Evolutionary conservation across 1,284 basidiomycete species (phyloP).

Genomic region (Moniliella sp.): DNA sequence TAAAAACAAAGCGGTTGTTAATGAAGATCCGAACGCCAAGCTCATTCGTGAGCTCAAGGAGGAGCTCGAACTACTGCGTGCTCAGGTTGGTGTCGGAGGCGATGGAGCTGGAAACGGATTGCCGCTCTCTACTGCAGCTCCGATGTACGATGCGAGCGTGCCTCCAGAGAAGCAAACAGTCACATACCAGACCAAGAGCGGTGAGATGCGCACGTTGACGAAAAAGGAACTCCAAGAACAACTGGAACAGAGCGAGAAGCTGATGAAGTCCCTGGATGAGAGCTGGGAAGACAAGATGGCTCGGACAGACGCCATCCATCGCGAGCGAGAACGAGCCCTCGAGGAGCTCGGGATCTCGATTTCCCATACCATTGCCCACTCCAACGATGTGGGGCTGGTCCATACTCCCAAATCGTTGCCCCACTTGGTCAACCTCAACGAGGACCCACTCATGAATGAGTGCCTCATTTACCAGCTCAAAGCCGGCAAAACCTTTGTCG

Average conservation of each 20-base stretch:
- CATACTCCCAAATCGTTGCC: slow-evolving; percentile 77
- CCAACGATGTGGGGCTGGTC: slow-evolving; percentile 69
- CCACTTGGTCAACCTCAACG: slow-evolving; percentile 26
- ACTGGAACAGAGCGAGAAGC: slow-evolving; percentile 80
- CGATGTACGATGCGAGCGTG: slow-evolving; percentile 50
- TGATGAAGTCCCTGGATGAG: slow-evolving; percentile 85
- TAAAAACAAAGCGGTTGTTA: slow-evolving; percentile 95
- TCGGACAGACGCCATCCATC: slow-evolving; percentile 79
- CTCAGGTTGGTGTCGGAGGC: slow-evolving; percentile 8
- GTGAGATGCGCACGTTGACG: slow-evolving; percentile 77
- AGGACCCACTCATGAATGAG: slow-evolving; percentile 38
- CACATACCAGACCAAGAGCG: slow-evolving; percentile 75
- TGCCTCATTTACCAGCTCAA: slow-evolving; percentile 59
- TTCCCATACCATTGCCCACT: no score
- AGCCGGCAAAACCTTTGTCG: slow-evolving; percentile 52
- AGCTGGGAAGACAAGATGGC: slow-evolving; percentile 92
- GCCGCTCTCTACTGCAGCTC: no score
- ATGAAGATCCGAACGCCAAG: slow-evolving; percentile 96
- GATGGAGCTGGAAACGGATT: slow-evolving; percentile 8
- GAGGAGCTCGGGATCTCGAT: slow-evolving; percentile 93
- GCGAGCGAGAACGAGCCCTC: slow-evolving; percentile 80
- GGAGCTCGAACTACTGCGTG: slow-evolving; percentile 50
- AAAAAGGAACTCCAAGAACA: slow-evolving; percentile 93
- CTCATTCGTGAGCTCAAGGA: slow-evolving; percentile 93
- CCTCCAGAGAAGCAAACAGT: slow-evolving; percentile 89